Percentiles rank a stretch among this genome's conserved stretches.
Conservation (phyloP, 345 rosid genomes). For the Gynandropsis gynandra region DNA sequence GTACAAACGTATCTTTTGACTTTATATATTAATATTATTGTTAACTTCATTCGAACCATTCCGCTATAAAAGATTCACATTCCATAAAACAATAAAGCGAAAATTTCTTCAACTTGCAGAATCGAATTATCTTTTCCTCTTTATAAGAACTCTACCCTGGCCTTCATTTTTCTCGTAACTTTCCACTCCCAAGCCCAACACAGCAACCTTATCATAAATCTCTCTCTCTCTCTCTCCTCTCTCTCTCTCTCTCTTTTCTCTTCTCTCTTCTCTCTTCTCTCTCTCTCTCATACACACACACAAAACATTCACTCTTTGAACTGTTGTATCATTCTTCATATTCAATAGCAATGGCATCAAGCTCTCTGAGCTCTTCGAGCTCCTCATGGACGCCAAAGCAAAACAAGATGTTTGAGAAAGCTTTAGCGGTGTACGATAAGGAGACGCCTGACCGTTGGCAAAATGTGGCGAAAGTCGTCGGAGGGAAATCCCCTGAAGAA, state of each 20-base stretch:
- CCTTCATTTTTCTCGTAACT: no score
- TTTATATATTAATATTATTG: neutral
- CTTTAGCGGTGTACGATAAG: constrained; percentile 73
- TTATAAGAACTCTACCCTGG: constrained; percentile 23
- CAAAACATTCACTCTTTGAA: no score
- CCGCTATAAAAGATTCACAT: no score
- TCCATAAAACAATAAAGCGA: neutral
- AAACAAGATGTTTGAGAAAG: constrained; percentile 85
- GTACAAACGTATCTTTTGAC: no score
- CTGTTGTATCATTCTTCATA: no score
- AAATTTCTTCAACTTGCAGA: constrained; percentile 22
- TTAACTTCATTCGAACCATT: neutral
- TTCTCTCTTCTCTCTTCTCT: no score
- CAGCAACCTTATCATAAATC: neutral
- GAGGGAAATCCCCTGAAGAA: constrained; percentile 75
- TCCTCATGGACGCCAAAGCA: constrained; percentile 69
- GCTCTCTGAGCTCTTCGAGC: constrained; percentile 32
- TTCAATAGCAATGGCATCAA: constrained; percentile 42
- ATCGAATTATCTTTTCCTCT: constrained; percentile 21
- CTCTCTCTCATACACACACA: no score
- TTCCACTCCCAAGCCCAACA: constrained; percentile 1
- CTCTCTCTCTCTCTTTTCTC: neutral
- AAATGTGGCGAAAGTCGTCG: constrained; percentile 73
- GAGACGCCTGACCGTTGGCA: constrained; percentile 97
- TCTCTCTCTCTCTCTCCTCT: constrained; percentile 3